Percentiles rank a stretch among this genome's conserved stretches.
Conservation (phyloP, 1,284 basidiomycete genomes). For the Austroboletus novae-zelandiae region DNA sequence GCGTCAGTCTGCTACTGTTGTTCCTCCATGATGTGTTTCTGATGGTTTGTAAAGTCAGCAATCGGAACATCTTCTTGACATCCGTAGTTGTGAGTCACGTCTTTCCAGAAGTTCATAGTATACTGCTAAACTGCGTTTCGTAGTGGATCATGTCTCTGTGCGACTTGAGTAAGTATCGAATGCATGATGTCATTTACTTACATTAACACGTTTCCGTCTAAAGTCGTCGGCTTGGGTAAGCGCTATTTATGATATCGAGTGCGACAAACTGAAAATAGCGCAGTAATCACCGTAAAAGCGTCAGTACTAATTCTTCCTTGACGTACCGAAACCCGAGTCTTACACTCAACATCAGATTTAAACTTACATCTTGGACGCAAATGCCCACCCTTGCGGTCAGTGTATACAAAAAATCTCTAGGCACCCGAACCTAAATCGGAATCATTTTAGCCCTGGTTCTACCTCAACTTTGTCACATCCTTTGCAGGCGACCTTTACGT, state of each 20-base stretch:
- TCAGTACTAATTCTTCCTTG: conserved; percentile 22
- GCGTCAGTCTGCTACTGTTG: conserved; percentile 29
- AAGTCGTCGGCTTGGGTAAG: conserved; percentile 42
- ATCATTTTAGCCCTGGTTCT: conserved; percentile 37
- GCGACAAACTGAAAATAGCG: conserved; percentile 1
- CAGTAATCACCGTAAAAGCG: conserved; percentile 47
- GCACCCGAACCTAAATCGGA: not conserved
- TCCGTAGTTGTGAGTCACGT: conserved; percentile 36
- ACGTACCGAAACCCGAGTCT: not conserved
- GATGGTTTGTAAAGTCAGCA: conserved; percentile 37
- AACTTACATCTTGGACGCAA: conserved; percentile 32
- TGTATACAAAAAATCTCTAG: not conserved
- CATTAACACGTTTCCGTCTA: conserved; percentile 1
- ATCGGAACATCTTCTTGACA: conserved; percentile 37
- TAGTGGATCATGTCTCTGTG: conserved; percentile 41
- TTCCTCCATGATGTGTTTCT: not conserved
- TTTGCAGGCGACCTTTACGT: conserved; percentile 44
- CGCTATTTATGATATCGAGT: not conserved
- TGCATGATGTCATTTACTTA: not conserved
- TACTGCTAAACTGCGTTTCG: not conserved
- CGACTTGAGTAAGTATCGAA: conserved; percentile 39
- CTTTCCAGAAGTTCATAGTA: conserved; percentile 9
- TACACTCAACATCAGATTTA: conserved; percentile 30
- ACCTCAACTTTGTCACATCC: conserved; percentile 41
- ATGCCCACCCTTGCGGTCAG: conserved; percentile 38